phyloP scores from a whole-genome alignment of 257 asterid species.

The Solanum lycopersicoides region DNA sequence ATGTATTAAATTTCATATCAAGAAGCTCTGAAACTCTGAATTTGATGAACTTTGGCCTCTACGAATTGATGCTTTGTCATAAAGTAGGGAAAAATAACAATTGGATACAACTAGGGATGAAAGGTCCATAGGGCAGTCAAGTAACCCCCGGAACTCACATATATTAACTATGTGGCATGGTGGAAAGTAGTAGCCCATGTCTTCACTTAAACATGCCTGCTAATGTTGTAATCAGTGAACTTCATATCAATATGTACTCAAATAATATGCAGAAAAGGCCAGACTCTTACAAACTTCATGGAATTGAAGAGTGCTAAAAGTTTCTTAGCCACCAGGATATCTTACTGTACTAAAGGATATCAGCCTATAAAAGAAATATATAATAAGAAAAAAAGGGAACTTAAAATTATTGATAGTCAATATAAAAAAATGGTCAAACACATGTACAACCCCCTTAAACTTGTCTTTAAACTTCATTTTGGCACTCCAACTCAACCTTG shows the following conservation, averaged over 20 bases:
- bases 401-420: no score
- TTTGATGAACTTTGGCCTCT: no score
- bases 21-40: no score
- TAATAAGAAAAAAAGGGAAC: no score
- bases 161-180: slow-evolving; percentile 68
- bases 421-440: no score
- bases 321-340: neutral
- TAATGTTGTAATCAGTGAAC: slow-evolving; percentile 7
- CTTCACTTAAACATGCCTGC: slow-evolving; percentile 81
- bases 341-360: neutral
- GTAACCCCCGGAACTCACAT: slow-evolving; percentile 47
- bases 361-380: neutral
- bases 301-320: neutral
- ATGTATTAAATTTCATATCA: no score
- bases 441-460: no score
- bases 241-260: neutral
- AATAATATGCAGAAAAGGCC: neutral
- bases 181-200: slow-evolving; percentile 64
- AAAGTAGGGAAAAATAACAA: slow-evolving; percentile 1
- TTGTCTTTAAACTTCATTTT: no score
- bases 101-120: slow-evolving; percentile 50
- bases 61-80: no score
- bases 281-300: slow-evolving; percentile 15
- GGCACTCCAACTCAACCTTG: no score
- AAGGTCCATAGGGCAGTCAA: slow-evolving; percentile 79